Conservation (phyloP, 2,329 filamentous ascomycete genomes). For the Nemania sp. region DNA sequence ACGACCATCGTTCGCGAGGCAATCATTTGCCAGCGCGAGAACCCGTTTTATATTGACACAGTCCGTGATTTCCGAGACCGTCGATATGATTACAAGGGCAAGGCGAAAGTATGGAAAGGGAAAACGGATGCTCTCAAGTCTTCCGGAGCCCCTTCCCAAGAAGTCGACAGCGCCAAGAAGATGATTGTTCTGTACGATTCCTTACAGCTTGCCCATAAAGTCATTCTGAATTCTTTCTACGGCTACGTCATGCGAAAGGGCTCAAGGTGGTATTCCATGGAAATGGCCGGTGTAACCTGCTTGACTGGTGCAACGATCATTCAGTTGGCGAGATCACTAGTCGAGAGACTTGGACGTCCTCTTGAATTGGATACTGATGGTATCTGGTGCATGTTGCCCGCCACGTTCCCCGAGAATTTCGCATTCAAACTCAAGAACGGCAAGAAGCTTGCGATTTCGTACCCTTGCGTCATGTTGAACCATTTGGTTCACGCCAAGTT, state of each 20-base stretch:
- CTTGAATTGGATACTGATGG: conserved; percentile 96
- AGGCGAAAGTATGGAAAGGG: conserved; percentile 98
- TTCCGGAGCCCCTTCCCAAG: conserved; percentile 71
- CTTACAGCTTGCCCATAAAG: conserved; percentile 94
- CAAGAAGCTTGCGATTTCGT: conserved; percentile 95
- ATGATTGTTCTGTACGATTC: conserved; percentile 98
- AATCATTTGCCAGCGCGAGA: conserved; percentile 97
- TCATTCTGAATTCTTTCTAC: conserved; percentile 99
- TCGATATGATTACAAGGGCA: conserved; percentile 96
- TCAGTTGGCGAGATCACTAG: conserved; percentile 89
- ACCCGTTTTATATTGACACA: conserved; percentile 97
- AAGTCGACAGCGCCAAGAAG: conserved; percentile 95
- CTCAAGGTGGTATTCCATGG: conserved; percentile 98
- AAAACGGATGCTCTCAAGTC: conserved; percentile 88
- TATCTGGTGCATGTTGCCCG: conserved; percentile 99
- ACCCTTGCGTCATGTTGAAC: conserved; percentile 98
- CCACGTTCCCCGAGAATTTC: conserved; percentile 95
- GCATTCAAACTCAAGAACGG: conserved; percentile 91
- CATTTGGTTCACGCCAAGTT: conserved; percentile 93
- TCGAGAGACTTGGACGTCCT: conserved; percentile 89
- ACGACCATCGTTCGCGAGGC: conserved; percentile 92
- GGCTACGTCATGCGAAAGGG: conserved; percentile 99
- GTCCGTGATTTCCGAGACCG: conserved; percentile 95
- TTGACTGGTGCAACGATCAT: conserved; percentile 96
- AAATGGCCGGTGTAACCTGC: conserved; percentile 98